phyloP scores from a whole-genome alignment of 768 basidiomycete species.

The Leccinum variicolor region DNA sequence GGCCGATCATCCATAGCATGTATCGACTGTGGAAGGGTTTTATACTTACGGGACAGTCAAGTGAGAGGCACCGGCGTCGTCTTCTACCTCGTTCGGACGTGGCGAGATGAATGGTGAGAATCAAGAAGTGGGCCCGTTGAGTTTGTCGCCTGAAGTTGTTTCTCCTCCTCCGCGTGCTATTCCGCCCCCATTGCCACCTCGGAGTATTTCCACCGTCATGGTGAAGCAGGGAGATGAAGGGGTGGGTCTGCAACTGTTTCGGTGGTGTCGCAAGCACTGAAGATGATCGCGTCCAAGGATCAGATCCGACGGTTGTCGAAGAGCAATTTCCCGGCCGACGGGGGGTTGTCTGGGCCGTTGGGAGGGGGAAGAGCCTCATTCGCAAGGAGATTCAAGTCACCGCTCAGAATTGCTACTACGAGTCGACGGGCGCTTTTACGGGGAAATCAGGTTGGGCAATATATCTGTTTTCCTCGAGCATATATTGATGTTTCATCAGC shows the following conservation, averaged over 20 bases:
- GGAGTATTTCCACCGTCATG: conserved; percentile 33
- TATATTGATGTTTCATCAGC: conserved; percentile 36
- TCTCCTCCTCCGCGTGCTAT: conserved; percentile 26
- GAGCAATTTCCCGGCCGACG: conserved; percentile 4
- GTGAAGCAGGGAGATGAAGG: too few relatives aligned
- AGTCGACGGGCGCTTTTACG: conserved; percentile 87
- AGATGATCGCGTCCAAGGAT: conserved; percentile 53
- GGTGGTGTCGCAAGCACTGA: conserved; percentile 52
- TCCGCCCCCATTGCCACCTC: conserved; percentile 42
- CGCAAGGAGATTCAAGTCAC: conserved; percentile 72
- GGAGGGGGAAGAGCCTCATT: conserved; percentile 42
- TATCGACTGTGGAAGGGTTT: conserved; percentile 75
- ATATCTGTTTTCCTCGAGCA: neutral
- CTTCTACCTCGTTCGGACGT: conserved; percentile 5
- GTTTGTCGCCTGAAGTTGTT: conserved; percentile 23
- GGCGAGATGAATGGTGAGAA: conserved; percentile 21
- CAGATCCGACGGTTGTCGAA: conserved; percentile 29
- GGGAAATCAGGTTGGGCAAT: conserved; percentile 84
- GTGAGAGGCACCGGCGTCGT: conserved; percentile 12
- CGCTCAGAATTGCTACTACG: conserved; percentile 90
- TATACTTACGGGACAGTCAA: conserved; percentile 27
- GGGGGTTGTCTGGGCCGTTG: conserved; percentile 2
- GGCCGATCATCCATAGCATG: conserved; percentile 60
- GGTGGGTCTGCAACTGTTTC: conserved; percentile 23
- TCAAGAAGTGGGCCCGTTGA: conserved; percentile 29